Conservation (phyloP, 2,329 filamentous ascomycete genomes). For the Myriosclerotinia scirpicola region DNA sequence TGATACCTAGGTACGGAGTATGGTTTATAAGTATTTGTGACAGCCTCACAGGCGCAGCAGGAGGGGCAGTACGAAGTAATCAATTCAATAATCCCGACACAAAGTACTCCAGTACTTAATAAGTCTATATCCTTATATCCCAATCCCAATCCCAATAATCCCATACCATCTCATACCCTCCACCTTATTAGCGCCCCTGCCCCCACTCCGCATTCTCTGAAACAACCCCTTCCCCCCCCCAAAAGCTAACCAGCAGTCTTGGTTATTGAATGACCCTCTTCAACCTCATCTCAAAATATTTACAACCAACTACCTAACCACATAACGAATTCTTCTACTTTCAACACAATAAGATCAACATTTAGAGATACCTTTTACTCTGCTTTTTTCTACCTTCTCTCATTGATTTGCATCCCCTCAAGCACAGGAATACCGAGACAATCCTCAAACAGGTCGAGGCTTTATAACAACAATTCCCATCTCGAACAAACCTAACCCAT, state of each 20-base stretch:
- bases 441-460: conserved; percentile 17
- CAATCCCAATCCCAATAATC: not conserved
- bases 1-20: too few species aligned
- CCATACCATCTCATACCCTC: not conserved
- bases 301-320: not conserved
- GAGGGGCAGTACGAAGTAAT: not conserved
- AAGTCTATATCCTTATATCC: too few species aligned
- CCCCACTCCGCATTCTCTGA: conserved; percentile 25
- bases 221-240: not conserved
- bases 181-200: conserved; percentile 8
- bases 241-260: conserved; percentile 5
- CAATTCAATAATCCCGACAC: too few species aligned
- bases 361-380: not conserved
- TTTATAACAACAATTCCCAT: conserved; percentile 11
- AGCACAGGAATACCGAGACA: conserved; percentile 1
- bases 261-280: conserved; percentile 1
- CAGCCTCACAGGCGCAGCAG: not conserved
- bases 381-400: not conserved
- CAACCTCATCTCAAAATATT: not conserved
- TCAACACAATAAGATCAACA: not conserved
- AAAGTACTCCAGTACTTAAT: too few species aligned
- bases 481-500: not conserved
- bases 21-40: not conserved
- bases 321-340: not conserved
- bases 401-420: not conserved